Percentiles rank a stretch among this genome's conserved stretches.
Conservation (phyloP, 1,284 basidiomycete genomes). For the Hypsizygus ulmarius region DNA sequence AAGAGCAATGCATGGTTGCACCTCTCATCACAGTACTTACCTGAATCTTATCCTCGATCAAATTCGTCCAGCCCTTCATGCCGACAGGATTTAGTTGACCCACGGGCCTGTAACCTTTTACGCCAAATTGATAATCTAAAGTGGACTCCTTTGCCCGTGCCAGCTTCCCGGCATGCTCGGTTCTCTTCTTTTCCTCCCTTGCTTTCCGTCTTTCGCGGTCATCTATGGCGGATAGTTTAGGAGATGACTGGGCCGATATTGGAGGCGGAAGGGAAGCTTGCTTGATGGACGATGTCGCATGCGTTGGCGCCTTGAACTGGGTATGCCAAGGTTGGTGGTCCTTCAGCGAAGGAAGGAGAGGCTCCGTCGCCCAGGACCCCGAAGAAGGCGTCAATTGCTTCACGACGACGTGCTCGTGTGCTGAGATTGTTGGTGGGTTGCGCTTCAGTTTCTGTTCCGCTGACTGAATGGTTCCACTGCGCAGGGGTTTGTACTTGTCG, state of each 20-base stretch:
- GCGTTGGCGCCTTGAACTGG: slow-evolving; percentile 59
- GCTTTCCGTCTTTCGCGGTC: slow-evolving; percentile 46
- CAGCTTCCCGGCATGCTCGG: slow-evolving; percentile 55
- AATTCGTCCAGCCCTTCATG: slow-evolving; percentile 70
- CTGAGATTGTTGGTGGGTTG: slow-evolving; percentile 20
- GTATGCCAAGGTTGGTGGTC: slow-evolving; percentile 71
- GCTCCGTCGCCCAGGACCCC: slow-evolving; percentile 43
- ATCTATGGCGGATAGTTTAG: slow-evolving; percentile 28
- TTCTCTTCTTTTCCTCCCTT: slow-evolving; percentile 51
- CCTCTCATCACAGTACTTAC: slow-evolving; percentile 31
- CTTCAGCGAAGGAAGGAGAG: slow-evolving; percentile 50
- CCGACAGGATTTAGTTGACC: slow-evolving; percentile 54
- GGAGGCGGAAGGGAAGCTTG: slow-evolving; percentile 40
- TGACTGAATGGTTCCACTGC: slow-evolving; percentile 57
- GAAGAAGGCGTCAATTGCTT: slow-evolving; percentile 15
- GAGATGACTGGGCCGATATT: slow-evolving; percentile 22
- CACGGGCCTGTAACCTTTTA: slow-evolving; percentile 36
- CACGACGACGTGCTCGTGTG: slow-evolving; percentile 10
- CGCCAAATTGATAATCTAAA: slow-evolving; percentile 69
- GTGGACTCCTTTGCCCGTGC: slow-evolving; percentile 68
- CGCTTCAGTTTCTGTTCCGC: slow-evolving; percentile 74
- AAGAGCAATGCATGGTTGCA: neutral
- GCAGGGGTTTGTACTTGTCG: slow-evolving; percentile 80
- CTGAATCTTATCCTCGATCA: slow-evolving; percentile 82
- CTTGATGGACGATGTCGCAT: slow-evolving; percentile 51